Evolutionary conservation across 2,329 filamentous ascomycete genomes (phyloP).

Genomic region (Alternaria arbusti): DNA sequence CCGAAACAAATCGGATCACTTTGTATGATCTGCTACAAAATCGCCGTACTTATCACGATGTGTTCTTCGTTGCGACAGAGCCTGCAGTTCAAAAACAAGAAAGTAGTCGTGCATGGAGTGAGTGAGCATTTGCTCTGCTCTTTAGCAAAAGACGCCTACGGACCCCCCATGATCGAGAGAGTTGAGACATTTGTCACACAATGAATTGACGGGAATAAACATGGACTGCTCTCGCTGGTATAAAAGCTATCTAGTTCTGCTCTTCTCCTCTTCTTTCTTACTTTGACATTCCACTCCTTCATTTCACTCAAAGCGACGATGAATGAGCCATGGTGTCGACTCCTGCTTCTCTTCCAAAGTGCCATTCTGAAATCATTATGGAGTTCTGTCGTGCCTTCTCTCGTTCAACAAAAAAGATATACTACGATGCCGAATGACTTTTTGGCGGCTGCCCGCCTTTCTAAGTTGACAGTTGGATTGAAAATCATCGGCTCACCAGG

Average conservation of each 20-base stretch:
- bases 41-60: not conserved
- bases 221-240: not conserved
- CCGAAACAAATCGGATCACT: too few species aligned
- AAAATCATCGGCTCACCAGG: not conserved
- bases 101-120: not conserved
- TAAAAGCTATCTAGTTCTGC: not conserved
- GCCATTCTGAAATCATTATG: accelerated
- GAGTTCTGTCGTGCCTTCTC: not conserved
- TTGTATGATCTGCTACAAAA: not conserved
- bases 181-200: too few species aligned
- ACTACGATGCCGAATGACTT: not conserved
- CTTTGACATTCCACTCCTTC: not conserved
- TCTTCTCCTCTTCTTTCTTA: not conserved
- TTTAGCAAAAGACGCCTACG: not conserved
- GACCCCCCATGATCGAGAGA: too few species aligned
- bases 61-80: not conserved
- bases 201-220: too few species aligned
- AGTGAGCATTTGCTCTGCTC: not conserved
- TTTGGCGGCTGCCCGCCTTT: not conserved
- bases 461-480: not conserved
- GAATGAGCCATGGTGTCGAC: not conserved
- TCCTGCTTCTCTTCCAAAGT: not conserved
- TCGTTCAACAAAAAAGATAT: not conserved
- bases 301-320: too few species aligned
- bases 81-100: not conserved